phyloP scores from a whole-genome alignment of 2,329 filamentous ascomycete species.

The Leptographium procerum region DNA sequence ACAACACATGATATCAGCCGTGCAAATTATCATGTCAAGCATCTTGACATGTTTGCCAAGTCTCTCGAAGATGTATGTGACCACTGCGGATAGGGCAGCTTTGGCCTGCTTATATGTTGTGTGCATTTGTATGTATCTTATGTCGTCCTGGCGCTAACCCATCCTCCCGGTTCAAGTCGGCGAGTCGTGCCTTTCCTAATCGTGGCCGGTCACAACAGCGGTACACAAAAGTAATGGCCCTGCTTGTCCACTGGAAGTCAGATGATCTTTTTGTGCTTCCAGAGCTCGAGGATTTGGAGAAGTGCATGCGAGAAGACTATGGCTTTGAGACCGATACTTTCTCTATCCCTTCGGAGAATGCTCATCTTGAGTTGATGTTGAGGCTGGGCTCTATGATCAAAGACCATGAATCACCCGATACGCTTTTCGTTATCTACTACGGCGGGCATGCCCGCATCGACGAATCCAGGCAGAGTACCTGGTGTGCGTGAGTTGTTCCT shows the following conservation, averaged over 20 bases:
- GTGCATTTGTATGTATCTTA: not conserved
- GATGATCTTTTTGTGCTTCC: constrained; percentile 48
- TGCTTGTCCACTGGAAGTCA: constrained; percentile 45
- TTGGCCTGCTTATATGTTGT: too few relatives aligned
- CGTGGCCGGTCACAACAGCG: constrained; percentile 38
- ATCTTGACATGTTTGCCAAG: constrained; percentile 41
- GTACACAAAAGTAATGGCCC: constrained; percentile 42
- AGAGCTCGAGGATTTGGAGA: constrained; percentile 44
- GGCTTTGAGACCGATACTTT: constrained; percentile 46
- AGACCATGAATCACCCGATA: constrained; percentile 39
- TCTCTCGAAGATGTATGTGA: constrained; percentile 42
- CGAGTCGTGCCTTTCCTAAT: constrained; percentile 44
- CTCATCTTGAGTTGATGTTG: constrained; percentile 47
- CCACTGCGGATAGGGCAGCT: not conserved
- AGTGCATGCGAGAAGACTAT: constrained; percentile 43
- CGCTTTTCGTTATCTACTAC: constrained; percentile 47
- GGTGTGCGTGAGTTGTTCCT: constrained; percentile 37
- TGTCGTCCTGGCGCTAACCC: not conserved
- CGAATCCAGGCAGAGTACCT: constrained; percentile 47
- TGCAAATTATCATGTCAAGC: constrained; percentile 46
- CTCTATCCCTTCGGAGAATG: constrained; percentile 45
- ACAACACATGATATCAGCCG: constrained; percentile 47
- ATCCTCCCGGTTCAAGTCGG: constrained; percentile 25
- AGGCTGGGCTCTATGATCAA: constrained; percentile 45
- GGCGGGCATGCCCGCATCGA: constrained; percentile 49